phyloP scores from a whole-genome alignment of 2,329 filamentous ascomycete species.

The Colletotrichum sp. region DNA sequence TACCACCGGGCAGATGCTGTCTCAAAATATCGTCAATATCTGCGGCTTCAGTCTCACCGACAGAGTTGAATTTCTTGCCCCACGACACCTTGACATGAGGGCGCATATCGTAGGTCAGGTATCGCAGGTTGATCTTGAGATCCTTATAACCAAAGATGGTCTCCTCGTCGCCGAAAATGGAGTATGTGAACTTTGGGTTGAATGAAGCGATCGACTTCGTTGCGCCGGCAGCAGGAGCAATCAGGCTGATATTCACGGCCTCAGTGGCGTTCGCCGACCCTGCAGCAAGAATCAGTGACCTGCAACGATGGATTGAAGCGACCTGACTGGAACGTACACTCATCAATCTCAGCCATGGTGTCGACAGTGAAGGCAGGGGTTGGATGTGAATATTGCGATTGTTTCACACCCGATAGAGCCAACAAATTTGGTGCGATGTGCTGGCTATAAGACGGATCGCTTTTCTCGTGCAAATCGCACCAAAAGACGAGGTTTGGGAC shows the following conservation, averaged over 20 bases:
- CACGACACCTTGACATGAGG: constrained; percentile 77
- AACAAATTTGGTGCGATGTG: not conserved
- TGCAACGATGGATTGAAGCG: not conserved
- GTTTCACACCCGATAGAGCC: not conserved
- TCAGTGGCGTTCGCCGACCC: constrained; percentile 68
- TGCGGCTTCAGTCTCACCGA: constrained; percentile 71
- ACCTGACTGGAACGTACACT: not conserved
- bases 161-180: constrained; percentile 93
- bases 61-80: constrained; percentile 70
- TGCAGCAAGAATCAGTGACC: constrained; percentile 27
- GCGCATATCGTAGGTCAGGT: constrained; percentile 73
- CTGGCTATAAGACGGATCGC: not conserved
- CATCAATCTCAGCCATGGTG: constrained; percentile 13
- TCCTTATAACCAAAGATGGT: constrained; percentile 88
- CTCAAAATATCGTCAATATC: constrained; percentile 71
- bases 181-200: constrained; percentile 86
- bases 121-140: constrained; percentile 76
- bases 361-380: not conserved
- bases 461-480: not conserved
- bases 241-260: constrained; percentile 66
- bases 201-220: constrained; percentile 71
- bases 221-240: constrained; percentile 52
- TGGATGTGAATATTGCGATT: not conserved
- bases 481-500: not conserved
- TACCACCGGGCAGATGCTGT: constrained; percentile 72